Evolutionary conservation across 73 alveolate genomes (phyloP).

Genomic region (Paramecium octaurelia): DNA sequence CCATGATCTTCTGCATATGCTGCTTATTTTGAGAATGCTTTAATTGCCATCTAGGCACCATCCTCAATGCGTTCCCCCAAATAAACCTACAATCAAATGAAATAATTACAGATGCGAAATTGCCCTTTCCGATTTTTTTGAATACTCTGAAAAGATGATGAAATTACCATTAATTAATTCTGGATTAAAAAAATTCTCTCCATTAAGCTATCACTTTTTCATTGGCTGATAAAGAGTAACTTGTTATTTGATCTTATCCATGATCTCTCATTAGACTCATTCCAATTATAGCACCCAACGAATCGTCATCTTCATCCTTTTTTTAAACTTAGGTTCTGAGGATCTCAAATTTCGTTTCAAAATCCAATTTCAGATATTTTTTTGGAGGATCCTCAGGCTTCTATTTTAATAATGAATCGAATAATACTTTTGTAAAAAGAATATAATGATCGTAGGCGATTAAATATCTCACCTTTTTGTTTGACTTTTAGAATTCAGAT

Average conservation of each 20-base stretch:
- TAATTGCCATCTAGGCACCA: constrained; percentile 45
- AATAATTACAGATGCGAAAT: constrained; percentile 34
- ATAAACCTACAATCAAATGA: not conserved
- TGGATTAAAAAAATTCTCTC: not conserved
- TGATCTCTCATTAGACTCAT: not conserved
- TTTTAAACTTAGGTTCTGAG: not conserved
- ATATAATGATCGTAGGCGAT: not conserved
- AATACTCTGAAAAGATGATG: constrained; percentile 33
- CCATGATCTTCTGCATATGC: constrained; percentile 63
- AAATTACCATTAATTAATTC: constrained; percentile 48
- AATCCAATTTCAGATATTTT: not conserved
- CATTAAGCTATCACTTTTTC: not conserved
- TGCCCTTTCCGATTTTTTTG: constrained; percentile 36
- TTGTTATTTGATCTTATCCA: not conserved
- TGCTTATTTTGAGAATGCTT: constrained; percentile 62
- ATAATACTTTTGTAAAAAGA: not conserved
- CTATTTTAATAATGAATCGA: not conserved
- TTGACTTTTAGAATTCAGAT: not conserved
- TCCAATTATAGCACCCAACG: constrained; percentile 16
- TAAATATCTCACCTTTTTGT: not conserved
- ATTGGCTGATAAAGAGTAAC: not conserved
- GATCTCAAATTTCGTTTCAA: constrained; percentile 11
- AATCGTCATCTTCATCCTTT: constrained; percentile 43
- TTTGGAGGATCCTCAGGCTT: constrained; percentile 10
- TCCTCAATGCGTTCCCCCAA: constrained; percentile 59